A percentile compares a stretch with the other conserved stretches of the same genome.
phyloP scores from a whole-genome alignment of 805 yeast species.

The Ascoidea asiatica region DNA sequence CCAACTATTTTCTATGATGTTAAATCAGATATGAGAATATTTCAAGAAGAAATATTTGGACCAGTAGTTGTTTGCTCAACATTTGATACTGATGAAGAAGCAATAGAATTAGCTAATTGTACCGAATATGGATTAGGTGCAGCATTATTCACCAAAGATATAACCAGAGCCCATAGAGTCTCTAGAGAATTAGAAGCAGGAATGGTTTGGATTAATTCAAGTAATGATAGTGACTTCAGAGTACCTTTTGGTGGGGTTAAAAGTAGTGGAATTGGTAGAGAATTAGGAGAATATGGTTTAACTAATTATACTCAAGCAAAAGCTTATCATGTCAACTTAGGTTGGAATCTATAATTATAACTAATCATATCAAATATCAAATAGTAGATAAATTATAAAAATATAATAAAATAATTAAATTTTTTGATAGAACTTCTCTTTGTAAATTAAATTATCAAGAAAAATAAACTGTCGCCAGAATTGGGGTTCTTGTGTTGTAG shows the following conservation, averaged over 20 bases:
- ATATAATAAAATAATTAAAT: too few relatives aligned
- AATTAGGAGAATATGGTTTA: conserved; percentile 54
- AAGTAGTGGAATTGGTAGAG: conserved; percentile 54
- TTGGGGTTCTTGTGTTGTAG: too few relatives aligned
- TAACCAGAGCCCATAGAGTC: conserved; percentile 24
- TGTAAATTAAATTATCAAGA: too few relatives aligned
- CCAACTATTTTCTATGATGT: conserved; percentile 38
- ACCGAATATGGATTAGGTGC: conserved; percentile 34
- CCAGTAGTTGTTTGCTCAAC: conserved; percentile 33
- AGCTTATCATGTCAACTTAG: conserved; percentile 59
- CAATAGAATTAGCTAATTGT: conserved; percentile 27
- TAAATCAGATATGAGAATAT: conserved; percentile 24
- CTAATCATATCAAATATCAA: too few relatives aligned
- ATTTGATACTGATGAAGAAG: conserved; percentile 31
- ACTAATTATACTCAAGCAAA: conserved; percentile 49
- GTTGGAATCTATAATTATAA: neutral
- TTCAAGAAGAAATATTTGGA: conserved; percentile 37
- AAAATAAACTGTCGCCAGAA: too few relatives aligned
- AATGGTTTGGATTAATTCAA: conserved; percentile 46
- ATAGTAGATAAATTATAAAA: too few relatives aligned
- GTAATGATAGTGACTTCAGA: conserved; percentile 40
- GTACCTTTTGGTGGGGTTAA: conserved; percentile 63
- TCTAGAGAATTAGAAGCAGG: conserved; percentile 30
- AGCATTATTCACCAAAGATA: conserved; percentile 26
- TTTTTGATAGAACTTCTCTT: too few relatives aligned